phyloP scores from a whole-genome alignment of 83 land plant species.

The Diphasiastrum complanatum region DNA sequence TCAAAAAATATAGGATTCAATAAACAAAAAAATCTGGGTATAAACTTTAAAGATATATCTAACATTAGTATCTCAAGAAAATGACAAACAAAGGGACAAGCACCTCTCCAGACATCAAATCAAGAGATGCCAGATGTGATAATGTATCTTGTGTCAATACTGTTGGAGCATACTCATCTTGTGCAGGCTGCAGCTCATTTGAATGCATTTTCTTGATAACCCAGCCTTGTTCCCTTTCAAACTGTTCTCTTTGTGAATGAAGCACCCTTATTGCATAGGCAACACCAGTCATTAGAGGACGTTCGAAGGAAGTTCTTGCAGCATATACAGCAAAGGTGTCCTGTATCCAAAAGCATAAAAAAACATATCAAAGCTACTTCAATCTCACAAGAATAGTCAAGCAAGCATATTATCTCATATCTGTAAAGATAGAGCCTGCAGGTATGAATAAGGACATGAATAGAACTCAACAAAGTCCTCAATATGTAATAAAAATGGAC shows the following conservation, averaged over 20 bases:
- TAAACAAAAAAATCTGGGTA: too few species aligned
- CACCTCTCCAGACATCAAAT: slow-evolving; percentile 95
- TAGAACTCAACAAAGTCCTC: too few species aligned
- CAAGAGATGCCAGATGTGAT: slow-evolving; percentile 63
- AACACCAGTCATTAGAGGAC: slow-evolving; percentile 86
- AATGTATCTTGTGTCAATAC: slow-evolving; percentile 78
- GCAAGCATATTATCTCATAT: neutral
- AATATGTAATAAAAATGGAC: too few species aligned
- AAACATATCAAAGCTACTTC: neutral
- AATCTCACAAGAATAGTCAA: too few species aligned
- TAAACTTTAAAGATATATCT: too few species aligned
- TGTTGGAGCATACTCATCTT: slow-evolving; percentile 82
- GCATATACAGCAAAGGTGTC: slow-evolving; percentile 83
- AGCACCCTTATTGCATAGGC: slow-evolving; percentile 79
- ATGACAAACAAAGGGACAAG: too few species aligned
- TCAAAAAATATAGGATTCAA: too few species aligned
- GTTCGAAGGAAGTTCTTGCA: slow-evolving; percentile 79
- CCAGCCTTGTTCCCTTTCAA: slow-evolving; percentile 76
- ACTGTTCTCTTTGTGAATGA: slow-evolving; percentile 61
- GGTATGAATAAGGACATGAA: too few species aligned
- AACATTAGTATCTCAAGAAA: too few species aligned
- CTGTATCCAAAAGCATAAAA: slow-evolving; percentile 33
- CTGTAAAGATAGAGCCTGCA: neutral
- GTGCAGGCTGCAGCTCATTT: slow-evolving; percentile 48
- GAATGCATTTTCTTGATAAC: slow-evolving; percentile 75